These are phyloP conservation scores for Gastrodia elata DNA, from an alignment of 106 monocot genomes.

Conservation along the genomic window DNA sequence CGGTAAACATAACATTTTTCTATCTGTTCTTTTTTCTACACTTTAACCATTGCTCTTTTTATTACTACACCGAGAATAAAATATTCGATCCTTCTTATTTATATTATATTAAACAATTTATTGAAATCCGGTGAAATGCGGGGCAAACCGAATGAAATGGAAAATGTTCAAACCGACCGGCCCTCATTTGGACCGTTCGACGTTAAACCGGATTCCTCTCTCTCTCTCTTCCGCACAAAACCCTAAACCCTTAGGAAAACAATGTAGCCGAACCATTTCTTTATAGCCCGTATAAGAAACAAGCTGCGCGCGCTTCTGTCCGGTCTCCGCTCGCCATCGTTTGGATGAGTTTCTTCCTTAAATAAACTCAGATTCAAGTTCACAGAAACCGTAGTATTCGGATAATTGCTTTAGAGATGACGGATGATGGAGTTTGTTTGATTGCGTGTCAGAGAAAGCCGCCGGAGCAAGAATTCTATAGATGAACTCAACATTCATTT, in stretches of 20 bases:
- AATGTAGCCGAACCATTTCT: neutral
- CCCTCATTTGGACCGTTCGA: neutral
- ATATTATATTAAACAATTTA: neutral
- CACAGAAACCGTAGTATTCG: neutral
- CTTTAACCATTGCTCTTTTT: too few relatives aligned
- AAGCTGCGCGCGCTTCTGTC: neutral
- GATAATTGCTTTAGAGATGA: neutral
- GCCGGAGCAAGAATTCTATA: neutral
- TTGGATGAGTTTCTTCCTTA: neutral
- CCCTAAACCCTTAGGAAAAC: slow-evolving; percentile 4
- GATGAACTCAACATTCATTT: neutral
- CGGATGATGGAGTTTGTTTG: neutral
- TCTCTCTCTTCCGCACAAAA: neutral
- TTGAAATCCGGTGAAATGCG: too few relatives aligned
- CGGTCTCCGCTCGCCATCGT: neutral
- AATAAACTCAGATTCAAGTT: neutral
- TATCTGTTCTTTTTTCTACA: too few relatives aligned
- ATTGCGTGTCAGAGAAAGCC: neutral
- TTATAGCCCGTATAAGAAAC: neutral
- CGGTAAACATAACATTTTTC: too few relatives aligned
- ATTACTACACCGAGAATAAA: too few relatives aligned
- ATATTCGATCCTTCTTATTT: too few relatives aligned
- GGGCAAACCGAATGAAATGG: neutral
- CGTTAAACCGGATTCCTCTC: neutral
- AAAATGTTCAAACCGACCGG: neutral